Evolutionary conservation across 2,329 filamentous ascomycete genomes (phyloP).

Genomic region (Pestalotiopsis sp.): DNA sequence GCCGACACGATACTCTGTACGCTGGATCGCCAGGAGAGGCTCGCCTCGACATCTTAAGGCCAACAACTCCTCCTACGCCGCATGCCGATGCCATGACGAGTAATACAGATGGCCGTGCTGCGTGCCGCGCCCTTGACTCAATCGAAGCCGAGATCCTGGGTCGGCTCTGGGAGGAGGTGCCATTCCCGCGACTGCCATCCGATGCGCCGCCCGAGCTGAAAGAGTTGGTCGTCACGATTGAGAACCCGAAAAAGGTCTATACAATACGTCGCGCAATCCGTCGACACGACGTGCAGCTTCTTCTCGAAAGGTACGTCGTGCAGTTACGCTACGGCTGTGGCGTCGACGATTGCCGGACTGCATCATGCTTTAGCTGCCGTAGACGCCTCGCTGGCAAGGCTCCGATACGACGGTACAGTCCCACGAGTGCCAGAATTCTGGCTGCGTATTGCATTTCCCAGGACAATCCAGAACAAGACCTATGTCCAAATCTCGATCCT

Average conservation of each 20-base stretch:
- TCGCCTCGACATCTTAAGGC: not conserved
- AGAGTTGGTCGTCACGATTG: conserved; percentile 57
- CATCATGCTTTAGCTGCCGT: conserved; percentile 81
- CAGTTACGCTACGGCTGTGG: conserved; percentile 85
- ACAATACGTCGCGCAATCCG: conserved; percentile 61
- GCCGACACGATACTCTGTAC: not conserved
- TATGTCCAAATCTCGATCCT: conserved; percentile 60
- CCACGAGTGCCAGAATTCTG: conserved; percentile 78
- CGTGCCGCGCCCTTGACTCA: conserved; percentile 31
- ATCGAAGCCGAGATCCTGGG: conserved; percentile 52
- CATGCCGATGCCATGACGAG: conserved; percentile 49
- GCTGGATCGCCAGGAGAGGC: not conserved
- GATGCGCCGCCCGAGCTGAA: conserved; percentile 62
- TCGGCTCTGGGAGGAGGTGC: conserved; percentile 63
- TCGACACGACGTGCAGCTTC: conserved; percentile 64
- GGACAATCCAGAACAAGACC: conserved; percentile 70
- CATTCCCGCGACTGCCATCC: conserved; percentile 59
- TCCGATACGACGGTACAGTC: conserved; percentile 77
- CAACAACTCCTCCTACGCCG: not conserved
- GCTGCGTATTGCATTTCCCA: conserved; percentile 80
- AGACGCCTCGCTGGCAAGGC: conserved; percentile 66
- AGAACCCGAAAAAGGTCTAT: conserved; percentile 64
- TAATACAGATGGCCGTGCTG: conserved; percentile 40
- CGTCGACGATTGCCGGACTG: conserved; percentile 66
- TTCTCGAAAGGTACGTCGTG: conserved; percentile 74